Conservation (phyloP, 345 rosid genomes). For the Citrus medica region DNA sequence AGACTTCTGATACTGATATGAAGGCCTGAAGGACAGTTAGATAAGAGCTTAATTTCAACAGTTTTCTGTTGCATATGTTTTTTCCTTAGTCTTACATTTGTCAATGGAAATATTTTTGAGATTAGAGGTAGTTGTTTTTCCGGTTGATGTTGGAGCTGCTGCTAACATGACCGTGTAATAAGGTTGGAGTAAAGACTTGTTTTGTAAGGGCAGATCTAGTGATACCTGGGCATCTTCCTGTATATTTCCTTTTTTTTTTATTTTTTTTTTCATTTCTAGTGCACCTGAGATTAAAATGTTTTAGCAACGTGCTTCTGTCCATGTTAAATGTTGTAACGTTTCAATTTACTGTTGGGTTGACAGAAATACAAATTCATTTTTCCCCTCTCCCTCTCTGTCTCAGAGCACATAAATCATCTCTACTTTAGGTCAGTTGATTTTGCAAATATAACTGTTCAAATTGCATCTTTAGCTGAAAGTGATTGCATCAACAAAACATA, state of each 20-base stretch:
- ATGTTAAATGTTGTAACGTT: background rate
- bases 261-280: background rate
- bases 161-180: background rate
- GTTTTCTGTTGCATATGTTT: background rate
- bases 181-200: background rate
- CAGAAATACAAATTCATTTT: background rate
- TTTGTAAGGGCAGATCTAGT: background rate
- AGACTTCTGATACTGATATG: background rate
- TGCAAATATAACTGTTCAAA: background rate
- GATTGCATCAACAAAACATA: background rate
- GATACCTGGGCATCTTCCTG: background rate
- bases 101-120: background rate
- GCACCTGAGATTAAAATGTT: too few species aligned
- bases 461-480: background rate
- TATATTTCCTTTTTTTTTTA: background rate
- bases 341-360: background rate
- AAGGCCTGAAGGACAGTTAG: constrained; percentile 1
- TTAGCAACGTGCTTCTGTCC: background rate
- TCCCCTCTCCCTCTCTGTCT: background rate
- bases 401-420: background rate
- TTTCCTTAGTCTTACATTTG: background rate
- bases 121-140: background rate
- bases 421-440: background rate
- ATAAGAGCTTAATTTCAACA: constrained; percentile 7
- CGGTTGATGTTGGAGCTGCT: background rate